Percentiles rank a stretch among this genome's conserved stretches.
Evolutionary conservation across 805 yeast genomes (phyloP).

Genomic region (Starmerella apis): DNA sequence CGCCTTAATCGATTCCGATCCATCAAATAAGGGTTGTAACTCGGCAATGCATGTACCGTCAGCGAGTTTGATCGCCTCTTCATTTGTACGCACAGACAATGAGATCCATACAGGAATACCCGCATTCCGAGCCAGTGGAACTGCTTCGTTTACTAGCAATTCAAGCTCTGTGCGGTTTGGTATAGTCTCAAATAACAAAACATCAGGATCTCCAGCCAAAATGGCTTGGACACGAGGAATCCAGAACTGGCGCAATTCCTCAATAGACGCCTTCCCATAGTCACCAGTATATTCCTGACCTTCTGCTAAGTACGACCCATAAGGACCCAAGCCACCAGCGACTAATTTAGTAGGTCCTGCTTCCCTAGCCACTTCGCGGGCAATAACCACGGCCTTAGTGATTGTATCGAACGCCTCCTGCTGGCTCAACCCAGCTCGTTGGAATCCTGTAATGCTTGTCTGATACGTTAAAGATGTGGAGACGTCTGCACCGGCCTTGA

Average conservation of each 20-base stretch:
- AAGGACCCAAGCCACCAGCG: slow-evolving; percentile 67
- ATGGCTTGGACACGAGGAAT: slow-evolving; percentile 37
- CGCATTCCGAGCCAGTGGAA: slow-evolving; percentile 21
- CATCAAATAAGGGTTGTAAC: slow-evolving; percentile 32
- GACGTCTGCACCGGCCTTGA: slow-evolving; percentile 46
- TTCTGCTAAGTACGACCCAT: slow-evolving; percentile 56
- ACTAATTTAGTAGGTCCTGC: slow-evolving; percentile 25
- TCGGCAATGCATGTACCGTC: slow-evolving; percentile 41
- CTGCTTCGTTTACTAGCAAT: slow-evolving; percentile 39
- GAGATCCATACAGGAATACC: slow-evolving; percentile 39
- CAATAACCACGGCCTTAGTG: slow-evolving; percentile 24
- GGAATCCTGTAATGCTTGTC: slow-evolving; percentile 39
- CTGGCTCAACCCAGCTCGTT: slow-evolving; percentile 12
- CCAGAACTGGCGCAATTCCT: slow-evolving; percentile 44
- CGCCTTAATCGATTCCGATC: slow-evolving; percentile 27
- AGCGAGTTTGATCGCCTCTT: slow-evolving; percentile 31
- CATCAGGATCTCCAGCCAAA: slow-evolving; percentile 36
- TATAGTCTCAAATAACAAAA: slow-evolving; percentile 61
- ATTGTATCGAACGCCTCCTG: slow-evolving; percentile 11
- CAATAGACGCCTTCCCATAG: slow-evolving; percentile 37
- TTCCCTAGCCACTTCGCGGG: slow-evolving; percentile 26
- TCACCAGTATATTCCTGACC: slow-evolving; percentile 70
- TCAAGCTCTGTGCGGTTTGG: slow-evolving; percentile 52
- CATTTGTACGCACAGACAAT: slow-evolving; percentile 37
- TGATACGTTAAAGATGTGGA: slow-evolving; percentile 54